phyloP scores from a whole-genome alignment of 495 filamentous ascomycete species.

The Apodospora peruviana region DNA sequence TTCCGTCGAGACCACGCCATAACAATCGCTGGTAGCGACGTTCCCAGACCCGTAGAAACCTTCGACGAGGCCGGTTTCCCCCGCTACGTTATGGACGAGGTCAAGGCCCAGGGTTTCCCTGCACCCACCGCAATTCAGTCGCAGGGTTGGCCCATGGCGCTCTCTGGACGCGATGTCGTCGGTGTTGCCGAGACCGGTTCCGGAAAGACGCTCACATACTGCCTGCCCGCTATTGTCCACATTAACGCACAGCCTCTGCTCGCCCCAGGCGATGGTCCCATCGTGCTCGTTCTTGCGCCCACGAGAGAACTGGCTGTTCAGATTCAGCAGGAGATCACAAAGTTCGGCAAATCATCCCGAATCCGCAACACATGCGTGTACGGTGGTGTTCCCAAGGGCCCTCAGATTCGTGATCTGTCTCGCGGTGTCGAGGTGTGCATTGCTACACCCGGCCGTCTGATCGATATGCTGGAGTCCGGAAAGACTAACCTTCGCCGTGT shows the following conservation, averaged over 20 bases:
- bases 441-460: constrained; percentile 93
- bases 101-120: constrained; percentile 93
- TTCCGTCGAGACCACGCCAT: constrained; percentile 82
- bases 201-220: constrained; percentile 98
- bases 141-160: constrained; percentile 98
- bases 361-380: constrained; percentile 99
- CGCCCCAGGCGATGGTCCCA: constrained; percentile 93
- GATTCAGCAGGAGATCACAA: constrained; percentile 91
- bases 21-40: constrained; percentile 64
- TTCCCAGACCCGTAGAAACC: constrained; percentile 88
- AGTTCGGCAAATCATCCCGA: constrained; percentile 95
- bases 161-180: constrained; percentile 96
- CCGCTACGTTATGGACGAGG: constrained; percentile 92
- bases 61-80: constrained; percentile 99
- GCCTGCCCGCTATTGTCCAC: constrained; percentile 96
- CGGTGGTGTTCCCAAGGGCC: constrained; percentile 95
- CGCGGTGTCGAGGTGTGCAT: constrained; percentile 87
- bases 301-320: constrained; percentile 97
- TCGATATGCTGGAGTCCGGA: constrained; percentile 96
- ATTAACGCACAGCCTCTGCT: constrained; percentile 98
- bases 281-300: constrained; percentile 90
- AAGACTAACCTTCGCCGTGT: constrained; percentile 98
- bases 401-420: constrained; percentile 89
- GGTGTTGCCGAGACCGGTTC: constrained; percentile 99
- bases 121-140: constrained; percentile 94